These are phyloP conservation scores for Raffaelea albimanens DNA, from an alignment of 2,329 filamentous ascomycete genomes.

Conservation along the genomic window DNA sequence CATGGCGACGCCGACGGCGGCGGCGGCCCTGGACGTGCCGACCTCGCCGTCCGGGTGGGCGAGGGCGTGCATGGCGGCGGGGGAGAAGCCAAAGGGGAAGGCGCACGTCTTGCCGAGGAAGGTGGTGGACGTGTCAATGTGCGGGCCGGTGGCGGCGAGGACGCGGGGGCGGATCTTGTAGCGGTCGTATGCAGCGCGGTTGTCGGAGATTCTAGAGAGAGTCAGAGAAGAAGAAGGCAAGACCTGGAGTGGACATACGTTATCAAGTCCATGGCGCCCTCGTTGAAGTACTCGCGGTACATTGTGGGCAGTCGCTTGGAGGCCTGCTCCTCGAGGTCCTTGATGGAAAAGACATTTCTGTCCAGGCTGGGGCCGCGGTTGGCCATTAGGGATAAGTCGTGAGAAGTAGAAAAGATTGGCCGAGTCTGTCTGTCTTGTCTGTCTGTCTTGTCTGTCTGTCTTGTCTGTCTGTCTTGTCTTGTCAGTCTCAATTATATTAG, in stretches of 20 bases:
- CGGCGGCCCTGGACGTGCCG: constrained; percentile 36
- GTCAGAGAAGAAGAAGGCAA: no score
- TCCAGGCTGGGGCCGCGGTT: constrained; percentile 1
- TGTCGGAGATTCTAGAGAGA: constrained; percentile 33
- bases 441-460: no score
- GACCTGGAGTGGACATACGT: constrained; percentile 22
- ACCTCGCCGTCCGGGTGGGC: constrained; percentile 43
- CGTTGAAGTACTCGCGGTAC: constrained; percentile 42
- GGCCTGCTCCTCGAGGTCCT: constrained; percentile 3
- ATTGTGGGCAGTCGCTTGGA: constrained; percentile 4
- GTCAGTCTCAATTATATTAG: no score
- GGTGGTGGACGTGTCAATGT: constrained; percentile 20
- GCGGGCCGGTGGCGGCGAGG: constrained; percentile 16
- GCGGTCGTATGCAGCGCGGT: constrained; percentile 39
- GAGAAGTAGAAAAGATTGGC: no score
- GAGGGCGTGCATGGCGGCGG: constrained; percentile 41
- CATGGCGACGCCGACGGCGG: constrained; percentile 32
- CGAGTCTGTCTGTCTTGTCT: no score
- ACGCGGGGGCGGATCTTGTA: constrained; percentile 39
- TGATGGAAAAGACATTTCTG: constrained; percentile 4
- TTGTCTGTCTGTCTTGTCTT: no score
- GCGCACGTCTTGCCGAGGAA: constrained; percentile 30
- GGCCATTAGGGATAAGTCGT: background rate
- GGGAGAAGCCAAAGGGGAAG: constrained; percentile 43
- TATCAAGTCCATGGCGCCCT: constrained; percentile 43